phyloP scores from a whole-genome alignment of 2,329 filamentous ascomycete genomes.

The Bipolaris cookei region DNA sequence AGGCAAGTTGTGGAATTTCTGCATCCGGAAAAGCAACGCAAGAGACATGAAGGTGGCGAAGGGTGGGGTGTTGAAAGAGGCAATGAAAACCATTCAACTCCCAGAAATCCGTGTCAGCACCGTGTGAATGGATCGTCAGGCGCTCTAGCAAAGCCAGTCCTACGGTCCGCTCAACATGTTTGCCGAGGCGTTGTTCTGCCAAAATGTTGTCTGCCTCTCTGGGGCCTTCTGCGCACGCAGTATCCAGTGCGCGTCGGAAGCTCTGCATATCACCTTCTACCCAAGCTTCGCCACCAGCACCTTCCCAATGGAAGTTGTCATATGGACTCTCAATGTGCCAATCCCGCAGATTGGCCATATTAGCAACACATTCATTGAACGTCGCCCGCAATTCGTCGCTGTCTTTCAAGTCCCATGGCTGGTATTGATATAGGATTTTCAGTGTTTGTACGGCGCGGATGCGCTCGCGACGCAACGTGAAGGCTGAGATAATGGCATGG shows the following conservation, averaged over 20 bases:
- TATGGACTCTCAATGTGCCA: constrained; percentile 48
- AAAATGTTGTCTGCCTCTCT: constrained; percentile 22
- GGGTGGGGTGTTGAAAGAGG: constrained; percentile 45
- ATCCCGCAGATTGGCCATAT: constrained; percentile 41
- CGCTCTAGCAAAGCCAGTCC: constrained; percentile 38
- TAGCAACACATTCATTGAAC: constrained; percentile 38
- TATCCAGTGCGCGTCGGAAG: constrained; percentile 38
- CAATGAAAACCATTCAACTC: constrained; percentile 40
- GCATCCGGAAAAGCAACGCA: constrained; percentile 34
- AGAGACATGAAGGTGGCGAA: constrained; percentile 43
- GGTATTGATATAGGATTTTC: constrained; percentile 41
- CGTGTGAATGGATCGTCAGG: constrained; percentile 46
- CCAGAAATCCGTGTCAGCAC: constrained; percentile 42
- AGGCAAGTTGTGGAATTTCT: constrained; percentile 28
- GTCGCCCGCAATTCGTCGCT: constrained; percentile 29
- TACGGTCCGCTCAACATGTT: constrained; percentile 21
- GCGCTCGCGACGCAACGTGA: constrained; percentile 33
- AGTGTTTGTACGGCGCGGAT: constrained; percentile 40
- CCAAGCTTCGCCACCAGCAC: constrained; percentile 37
- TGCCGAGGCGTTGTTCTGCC: constrained; percentile 19
- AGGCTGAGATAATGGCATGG: constrained; percentile 33
- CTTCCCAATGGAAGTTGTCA: constrained; percentile 44
- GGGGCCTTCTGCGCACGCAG: constrained; percentile 30
- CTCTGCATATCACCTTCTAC: constrained; percentile 42
- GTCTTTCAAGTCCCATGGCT: constrained; percentile 22